Conservation (phyloP, 768 basidiomycete species). For the Serendipita sp. region DNA sequence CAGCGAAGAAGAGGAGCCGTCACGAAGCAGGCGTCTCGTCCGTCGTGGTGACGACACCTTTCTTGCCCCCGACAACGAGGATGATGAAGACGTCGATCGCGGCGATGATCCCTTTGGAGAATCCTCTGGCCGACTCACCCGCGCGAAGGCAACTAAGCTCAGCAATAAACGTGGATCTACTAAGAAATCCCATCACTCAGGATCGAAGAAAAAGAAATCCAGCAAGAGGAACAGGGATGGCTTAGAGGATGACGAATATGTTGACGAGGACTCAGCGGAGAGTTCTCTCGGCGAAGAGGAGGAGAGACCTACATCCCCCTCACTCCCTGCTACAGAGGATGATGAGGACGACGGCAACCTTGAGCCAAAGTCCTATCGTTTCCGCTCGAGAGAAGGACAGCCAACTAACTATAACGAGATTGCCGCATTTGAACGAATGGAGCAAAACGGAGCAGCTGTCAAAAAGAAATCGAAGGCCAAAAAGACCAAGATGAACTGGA, state of each 20-base stretch:
- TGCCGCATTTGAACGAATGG: slow-evolving; percentile 9
- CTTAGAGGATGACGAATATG: slow-evolving; percentile 22
- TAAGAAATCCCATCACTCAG: not conserved
- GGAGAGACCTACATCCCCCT: not conserved
- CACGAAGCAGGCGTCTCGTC: not conserved
- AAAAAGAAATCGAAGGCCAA: slow-evolving; percentile 9
- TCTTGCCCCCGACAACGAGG: slow-evolving; percentile 11
- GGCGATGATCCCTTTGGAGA: slow-evolving; percentile 7
- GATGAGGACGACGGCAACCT: slow-evolving; percentile 22
- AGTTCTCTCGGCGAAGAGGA: slow-evolving; percentile 22
- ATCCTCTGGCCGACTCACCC: not conserved
- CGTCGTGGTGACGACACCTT: slow-evolving; percentile 13
- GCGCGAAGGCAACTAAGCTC: not conserved
- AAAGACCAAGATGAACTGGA: slow-evolving; percentile 27
- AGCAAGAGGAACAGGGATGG: slow-evolving; percentile 12
- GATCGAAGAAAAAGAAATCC: not conserved
- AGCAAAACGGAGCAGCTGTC: slow-evolving; percentile 4
- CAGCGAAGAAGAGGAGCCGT: slow-evolving; percentile 18
- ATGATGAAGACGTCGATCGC: slow-evolving; percentile 11
- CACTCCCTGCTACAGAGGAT: slow-evolving; percentile 13
- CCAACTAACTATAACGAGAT: slow-evolving; percentile 8
- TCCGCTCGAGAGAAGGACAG: slow-evolving; percentile 23
- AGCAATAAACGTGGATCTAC: not conserved
- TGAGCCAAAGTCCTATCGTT: slow-evolving; percentile 21
- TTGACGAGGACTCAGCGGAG: slow-evolving; percentile 13